Base-by-base conservation (phyloP, 192 early-diverging fungal genomes). In the Jimgerdemannia lactiflua region DNA sequence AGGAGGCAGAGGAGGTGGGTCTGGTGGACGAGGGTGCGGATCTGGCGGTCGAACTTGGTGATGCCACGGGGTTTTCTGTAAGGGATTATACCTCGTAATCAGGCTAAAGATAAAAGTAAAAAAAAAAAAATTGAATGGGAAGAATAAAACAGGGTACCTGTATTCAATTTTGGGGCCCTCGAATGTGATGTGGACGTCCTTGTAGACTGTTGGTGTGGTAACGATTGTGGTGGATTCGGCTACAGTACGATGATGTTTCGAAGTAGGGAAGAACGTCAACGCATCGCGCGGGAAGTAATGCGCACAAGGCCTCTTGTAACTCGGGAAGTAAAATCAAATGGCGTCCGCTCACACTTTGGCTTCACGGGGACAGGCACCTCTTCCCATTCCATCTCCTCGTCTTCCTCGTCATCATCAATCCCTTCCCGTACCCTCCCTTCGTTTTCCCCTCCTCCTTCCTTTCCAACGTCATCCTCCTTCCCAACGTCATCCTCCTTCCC, bases 1-100 rank as follows among this genome's bases (percentile, higher is more conserved):
- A 92, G 72, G 14, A 94, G 77, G 39, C 79, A 82, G 0, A 91
- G 65, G 7, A 92, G 74, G 82, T 94, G 91, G 7, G 81, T 82
- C 70, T 91, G 88, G 70, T 92, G 91, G 4, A 86, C 77, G 75
- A 86, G 76, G 4, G 83, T 77, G 20, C 91, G 87, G 14, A 85
- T 70, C 39, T 76, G 74, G 29, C 91, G 82, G 49, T 89, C 83
- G 66, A 82, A 75, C 68, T 88, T 87, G 19, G 82, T 78, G 9
- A 91, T 79, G 11, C 86, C 83, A 42, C 72, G 64, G 11, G 78
- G 72, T 75, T 83, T 87, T 71, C 64, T 69, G 64, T 39, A 64
- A 40, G 41, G 19, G 43, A 41, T 42, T n/a, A 3, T 71, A n/a
- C 18, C 54, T 29, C 29, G 29, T 29, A 29, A 29, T 29, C 29